Base-by-base conservation (phyloP, 2,329 filamentous ascomycete genomes). In the Fusarium falciforme region DNA sequence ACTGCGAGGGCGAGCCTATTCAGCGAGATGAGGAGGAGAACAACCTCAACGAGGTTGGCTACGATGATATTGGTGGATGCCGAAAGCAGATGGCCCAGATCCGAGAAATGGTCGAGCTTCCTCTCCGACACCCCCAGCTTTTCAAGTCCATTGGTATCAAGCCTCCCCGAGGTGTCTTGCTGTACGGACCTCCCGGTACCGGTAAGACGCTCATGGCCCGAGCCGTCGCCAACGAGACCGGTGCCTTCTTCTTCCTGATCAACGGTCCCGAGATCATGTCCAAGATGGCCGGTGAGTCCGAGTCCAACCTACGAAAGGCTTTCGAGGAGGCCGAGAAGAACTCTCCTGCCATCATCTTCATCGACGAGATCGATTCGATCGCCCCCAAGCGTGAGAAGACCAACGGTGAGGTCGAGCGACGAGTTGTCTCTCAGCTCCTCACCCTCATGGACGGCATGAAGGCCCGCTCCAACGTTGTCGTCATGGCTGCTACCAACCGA, bases 91-190 rank as follows among this genome's bases (percentile, higher is more conserved):
- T 99, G 96, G 96, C 96, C 74, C 96, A 99, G 89, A 98, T 99
- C 80, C 94, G 96, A 83, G 96, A 99, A 85, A 92, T 99, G 89
- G 96, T 99, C 76, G 96, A 99, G 89, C 89, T 99, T 78, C 96
- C 96, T 71, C 90, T 99, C 72, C 93, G 96, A 81, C 96, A 99
- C 85, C 96, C 96, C 70, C 96, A 98, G 85, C 93, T 99, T 60
- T 99, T 99, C 93, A 99, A 98, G 90, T 98, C 96, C 44, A 98
- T 99, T 82, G 96, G 96, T 91, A 98, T 99, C 88, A 99, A 99
- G 91, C 96, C 96, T 65, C 96, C 96, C 54, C 95, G 96, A 81
- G 96, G 96, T 91, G 97, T 98, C 81, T 90, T 99, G 82, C 94
- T 99, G 81, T 96, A 93, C 84, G 96, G 96, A 75, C 96, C 96